Percentiles rank a stretch among this genome's conserved stretches.
Evolutionary conservation across 1,284 basidiomycete genomes (phyloP).

Genomic region (Wolfiporia cocos): DNA sequence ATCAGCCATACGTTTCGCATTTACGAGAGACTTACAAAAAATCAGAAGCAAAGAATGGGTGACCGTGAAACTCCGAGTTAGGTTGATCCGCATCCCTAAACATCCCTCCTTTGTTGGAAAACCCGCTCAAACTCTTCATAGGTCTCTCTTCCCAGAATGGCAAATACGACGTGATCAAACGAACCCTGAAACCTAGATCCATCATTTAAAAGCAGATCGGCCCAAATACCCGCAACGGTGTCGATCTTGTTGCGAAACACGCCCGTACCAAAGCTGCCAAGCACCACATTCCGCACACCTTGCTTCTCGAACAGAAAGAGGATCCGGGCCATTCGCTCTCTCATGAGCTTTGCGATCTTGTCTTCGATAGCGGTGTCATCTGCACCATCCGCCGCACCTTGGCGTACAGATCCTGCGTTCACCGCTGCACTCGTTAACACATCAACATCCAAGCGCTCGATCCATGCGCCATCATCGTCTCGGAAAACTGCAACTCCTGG

Average conservation of each 20-base stretch:
- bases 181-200: conserved; percentile 45
- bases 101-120: conserved; percentile 22
- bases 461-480: conserved; percentile 48
- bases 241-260: conserved; percentile 59
- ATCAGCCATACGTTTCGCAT: too few relatives aligned
- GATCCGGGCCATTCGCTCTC: conserved; percentile 61
- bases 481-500: conserved; percentile 51
- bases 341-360: conserved; percentile 51
- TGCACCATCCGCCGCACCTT: conserved; percentile 23
- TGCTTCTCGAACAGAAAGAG: conserved; percentile 57
- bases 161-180: conserved; percentile 60
- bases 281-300: conserved; percentile 49
- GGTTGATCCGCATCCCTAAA: too few relatives aligned
- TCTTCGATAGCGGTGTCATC: conserved; percentile 37
- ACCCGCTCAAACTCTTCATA: conserved; percentile 40
- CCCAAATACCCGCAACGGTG: conserved; percentile 30
- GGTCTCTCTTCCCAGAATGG: conserved; percentile 50
- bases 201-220: conserved; percentile 41
- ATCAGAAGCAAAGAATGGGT: too few relatives aligned
- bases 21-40: too few relatives aligned
- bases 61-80: too few relatives aligned
- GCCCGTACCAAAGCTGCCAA: conserved; percentile 72
- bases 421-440: conserved; percentile 64
- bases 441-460: conserved; percentile 49
- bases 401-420: conserved; percentile 54